phyloP scores from a whole-genome alignment of 2,329 filamentous ascomycete genomes.

The Colletotrichum karsti region DNA sequence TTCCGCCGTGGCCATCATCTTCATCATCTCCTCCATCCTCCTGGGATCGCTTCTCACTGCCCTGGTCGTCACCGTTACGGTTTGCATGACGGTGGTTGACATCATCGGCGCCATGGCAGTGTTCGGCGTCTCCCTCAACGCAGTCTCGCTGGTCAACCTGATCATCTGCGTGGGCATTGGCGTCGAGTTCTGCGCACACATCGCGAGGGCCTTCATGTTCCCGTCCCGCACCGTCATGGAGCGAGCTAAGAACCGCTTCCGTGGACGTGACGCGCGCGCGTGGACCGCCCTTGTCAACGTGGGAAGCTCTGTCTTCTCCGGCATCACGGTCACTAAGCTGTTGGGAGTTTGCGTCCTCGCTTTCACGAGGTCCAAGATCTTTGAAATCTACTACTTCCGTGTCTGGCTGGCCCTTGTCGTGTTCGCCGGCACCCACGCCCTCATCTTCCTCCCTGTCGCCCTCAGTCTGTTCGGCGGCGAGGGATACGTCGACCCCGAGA shows the following conservation, averaged over 20 bases:
- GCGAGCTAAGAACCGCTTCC: slow-evolving; percentile 78
- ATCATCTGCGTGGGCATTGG: slow-evolving; percentile 97
- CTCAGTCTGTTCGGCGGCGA: slow-evolving; percentile 86
- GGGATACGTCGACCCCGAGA: slow-evolving; percentile 88
- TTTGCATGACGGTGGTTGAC: slow-evolving; percentile 92
- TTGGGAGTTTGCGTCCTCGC: slow-evolving; percentile 91
- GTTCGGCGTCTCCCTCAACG: slow-evolving; percentile 89
- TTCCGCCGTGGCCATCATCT: slow-evolving; percentile 85
- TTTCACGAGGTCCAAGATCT: slow-evolving; percentile 97
- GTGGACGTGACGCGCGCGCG: slow-evolving; percentile 83
- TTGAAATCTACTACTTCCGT: slow-evolving; percentile 99
- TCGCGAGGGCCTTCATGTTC: slow-evolving; percentile 95
- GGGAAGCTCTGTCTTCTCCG: slow-evolving; percentile 92
- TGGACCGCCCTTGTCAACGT: slow-evolving; percentile 97
- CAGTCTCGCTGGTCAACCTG: slow-evolving; percentile 93
- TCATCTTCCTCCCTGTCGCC: slow-evolving; percentile 91
- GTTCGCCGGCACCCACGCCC: slow-evolving; percentile 87
- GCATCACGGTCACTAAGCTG: slow-evolving; percentile 95
- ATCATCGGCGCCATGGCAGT: slow-evolving; percentile 96
- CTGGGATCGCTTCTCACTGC: slow-evolving; percentile 87
- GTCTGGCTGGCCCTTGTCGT: slow-evolving; percentile 93
- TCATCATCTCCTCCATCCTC: slow-evolving; percentile 80
- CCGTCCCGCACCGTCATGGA: slow-evolving; percentile 86
- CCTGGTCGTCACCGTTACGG: slow-evolving; percentile 83
- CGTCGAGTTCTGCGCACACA: slow-evolving; percentile 97